Evolutionary conservation across 2,329 filamentous ascomycete genomes (phyloP).

Genomic region (Aspergillus pseudoglaucus): DNA sequence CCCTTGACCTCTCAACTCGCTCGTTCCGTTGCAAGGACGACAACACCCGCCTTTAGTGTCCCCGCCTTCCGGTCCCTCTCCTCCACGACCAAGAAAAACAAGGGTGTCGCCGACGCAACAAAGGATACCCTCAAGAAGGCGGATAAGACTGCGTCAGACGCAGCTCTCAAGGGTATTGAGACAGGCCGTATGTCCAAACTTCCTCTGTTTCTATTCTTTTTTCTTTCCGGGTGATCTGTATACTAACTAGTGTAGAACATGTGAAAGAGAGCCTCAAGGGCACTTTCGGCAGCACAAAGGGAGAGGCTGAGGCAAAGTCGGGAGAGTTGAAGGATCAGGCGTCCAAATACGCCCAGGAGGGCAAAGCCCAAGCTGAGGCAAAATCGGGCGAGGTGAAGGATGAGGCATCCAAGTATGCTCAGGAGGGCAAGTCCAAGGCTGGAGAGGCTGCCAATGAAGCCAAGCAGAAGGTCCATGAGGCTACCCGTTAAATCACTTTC

Average conservation of each 20-base stretch:
- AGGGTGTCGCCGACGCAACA: conserved; percentile 48
- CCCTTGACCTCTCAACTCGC: conserved; percentile 20
- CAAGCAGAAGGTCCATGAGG: conserved; percentile 12
- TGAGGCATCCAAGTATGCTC: conserved; percentile 12
- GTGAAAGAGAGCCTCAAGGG: conserved; percentile 42
- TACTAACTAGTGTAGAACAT: conserved; percentile 39
- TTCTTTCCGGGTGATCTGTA: not conserved
- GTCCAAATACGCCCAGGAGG: conserved; percentile 22
- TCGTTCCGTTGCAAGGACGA: conserved; percentile 7
- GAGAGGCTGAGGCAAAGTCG: conserved; percentile 43
- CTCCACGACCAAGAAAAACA: conserved; percentile 45
- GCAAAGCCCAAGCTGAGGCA: conserved; percentile 30
- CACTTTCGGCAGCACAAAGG: conserved; percentile 34
- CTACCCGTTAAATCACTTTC: not conserved
- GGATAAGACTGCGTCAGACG: conserved; percentile 50
- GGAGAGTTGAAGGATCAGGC: conserved; percentile 29
- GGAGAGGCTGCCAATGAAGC: conserved; percentile 4
- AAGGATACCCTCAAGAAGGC: conserved; percentile 55
- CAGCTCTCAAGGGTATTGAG: conserved; percentile 56
- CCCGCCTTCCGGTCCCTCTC: conserved; percentile 39
- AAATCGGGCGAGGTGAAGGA: conserved; percentile 15
- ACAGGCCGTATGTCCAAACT: conserved; percentile 48
- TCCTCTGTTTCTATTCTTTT: not conserved
- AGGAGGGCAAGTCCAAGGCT: conserved; percentile 9
- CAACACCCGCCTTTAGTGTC: conserved; percentile 13